Base-by-base conservation (phyloP, 352 stramenopile species). In the Globisporangium splendens region DNA sequence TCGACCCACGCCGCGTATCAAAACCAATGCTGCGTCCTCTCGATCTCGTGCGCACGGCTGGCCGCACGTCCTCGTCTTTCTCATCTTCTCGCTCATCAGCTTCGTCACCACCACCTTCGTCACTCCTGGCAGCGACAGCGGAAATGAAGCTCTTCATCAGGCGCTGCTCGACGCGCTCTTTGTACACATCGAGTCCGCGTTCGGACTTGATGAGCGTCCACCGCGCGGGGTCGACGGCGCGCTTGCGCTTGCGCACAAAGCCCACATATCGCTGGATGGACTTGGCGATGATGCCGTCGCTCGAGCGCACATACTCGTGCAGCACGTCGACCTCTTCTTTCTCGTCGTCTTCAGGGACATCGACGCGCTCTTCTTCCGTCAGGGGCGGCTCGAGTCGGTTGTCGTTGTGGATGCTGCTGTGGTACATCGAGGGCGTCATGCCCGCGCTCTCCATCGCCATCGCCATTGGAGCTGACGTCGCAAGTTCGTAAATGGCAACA, bases 231-330 rank as follows among this genome's bases (percentile, higher is more conserved):
- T 83, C 71, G 43, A 83, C 66, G n/a, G 64, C 63, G 46, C 68
- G 68, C 17, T 62, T 63, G 21, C 66, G 66, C 38, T 70, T 62
- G n/a, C 68, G 65, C 56, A 71, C 63, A 39, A 85, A 86, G 44
- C 77, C 65, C 20, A 70, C 56, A 61, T 84, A 86, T 18, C 75
- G 72, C 24, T 71, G 55, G 56, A 79, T 71, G 2, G 79, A 84
- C 60, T 76, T 78, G 44, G 69, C 55, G 39, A 89, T 66, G 62
- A 89, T 83, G 17, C 49, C 62, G 66, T 89, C 77, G 62, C 74
- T 83, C 8, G 73, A 67, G 51, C 31, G 58, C 31, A 67, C 61
- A 47, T 85, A 89, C 54, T 70, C 73, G 4, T 33, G 56, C 46
- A 89, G 52, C n/a, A 48, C 60, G 17, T 48, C 51, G 13, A 39